phyloP scores from a whole-genome alignment of 1,284 basidiomycete species.

The Tylopilus sp. region DNA sequence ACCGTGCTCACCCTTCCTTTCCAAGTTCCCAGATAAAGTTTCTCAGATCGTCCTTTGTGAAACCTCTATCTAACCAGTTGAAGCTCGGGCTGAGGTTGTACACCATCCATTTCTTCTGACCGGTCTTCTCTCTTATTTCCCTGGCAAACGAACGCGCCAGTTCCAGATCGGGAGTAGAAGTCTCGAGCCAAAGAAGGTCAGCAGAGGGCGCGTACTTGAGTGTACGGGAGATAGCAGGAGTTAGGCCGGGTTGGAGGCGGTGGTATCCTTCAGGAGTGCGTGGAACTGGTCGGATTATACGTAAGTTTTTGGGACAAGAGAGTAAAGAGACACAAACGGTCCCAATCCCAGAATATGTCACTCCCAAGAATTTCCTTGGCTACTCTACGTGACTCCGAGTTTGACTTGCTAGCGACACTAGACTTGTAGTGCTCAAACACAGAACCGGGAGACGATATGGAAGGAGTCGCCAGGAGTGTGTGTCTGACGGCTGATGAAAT shows the following conservation, averaged over 20 bases:
- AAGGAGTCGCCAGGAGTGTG: constrained; percentile 22
- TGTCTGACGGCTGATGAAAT: constrained; percentile 53
- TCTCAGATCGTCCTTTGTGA: constrained; percentile 73
- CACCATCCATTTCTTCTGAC: constrained; percentile 68
- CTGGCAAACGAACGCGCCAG: constrained; percentile 80
- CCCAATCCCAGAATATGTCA: constrained; percentile 82
- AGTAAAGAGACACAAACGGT: constrained; percentile 48
- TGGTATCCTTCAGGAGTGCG: constrained; percentile 92
- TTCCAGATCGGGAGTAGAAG: constrained; percentile 78
- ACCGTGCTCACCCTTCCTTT: constrained; percentile 68
- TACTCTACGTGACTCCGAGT: constrained; percentile 66
- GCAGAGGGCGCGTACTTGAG: constrained; percentile 79
- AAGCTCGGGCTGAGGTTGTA: constrained; percentile 94
- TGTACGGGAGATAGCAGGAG: constrained; percentile 80
- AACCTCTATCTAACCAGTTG: constrained; percentile 87
- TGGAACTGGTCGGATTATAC: constrained; percentile 50
- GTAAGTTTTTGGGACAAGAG: constrained; percentile 1
- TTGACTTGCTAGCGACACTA: constrained; percentile 66
- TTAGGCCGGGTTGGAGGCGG: constrained; percentile 82
- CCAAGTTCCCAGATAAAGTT: constrained; percentile 90
- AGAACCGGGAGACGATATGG: constrained; percentile 45
- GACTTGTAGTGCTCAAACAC: constrained; percentile 59
- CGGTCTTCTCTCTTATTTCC: constrained; percentile 62
- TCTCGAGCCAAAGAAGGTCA: constrained; percentile 89
- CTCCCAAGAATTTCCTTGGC: constrained; percentile 67